Percentiles rank a stretch among this genome's conserved stretches.
Conservation (phyloP, 2,329 filamentous ascomycete species). For the Dryadomyces sulphureus region DNA sequence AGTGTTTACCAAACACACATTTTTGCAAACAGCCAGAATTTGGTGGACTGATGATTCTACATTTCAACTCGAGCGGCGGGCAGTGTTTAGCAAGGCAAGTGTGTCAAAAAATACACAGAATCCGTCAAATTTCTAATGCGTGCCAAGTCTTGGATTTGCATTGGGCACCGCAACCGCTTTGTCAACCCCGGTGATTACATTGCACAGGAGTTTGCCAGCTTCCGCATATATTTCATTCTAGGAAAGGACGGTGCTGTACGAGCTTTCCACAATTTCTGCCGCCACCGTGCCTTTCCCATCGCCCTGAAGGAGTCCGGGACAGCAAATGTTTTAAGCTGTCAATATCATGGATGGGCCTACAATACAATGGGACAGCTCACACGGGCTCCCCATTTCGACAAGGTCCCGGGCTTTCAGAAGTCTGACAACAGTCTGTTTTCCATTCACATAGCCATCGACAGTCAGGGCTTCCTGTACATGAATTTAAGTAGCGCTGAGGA, state of each 20-base stretch:
- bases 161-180: constrained; percentile 1
- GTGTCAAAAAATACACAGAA: neutral
- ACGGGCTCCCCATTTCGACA: constrained; percentile 3
- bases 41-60: neutral
- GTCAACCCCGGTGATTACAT: constrained; percentile 3
- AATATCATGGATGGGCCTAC: constrained; percentile 6
- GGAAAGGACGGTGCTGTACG: constrained; percentile 3
- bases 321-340: neutral
- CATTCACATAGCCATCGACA: neutral
- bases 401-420: neutral
- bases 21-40: neutral
- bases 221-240: constrained; percentile 1
- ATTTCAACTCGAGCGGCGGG: constrained; percentile 3
- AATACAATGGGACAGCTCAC: constrained; percentile 3
- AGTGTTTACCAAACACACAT: neutral
- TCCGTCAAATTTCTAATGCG: neutral
- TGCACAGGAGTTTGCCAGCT: neutral
- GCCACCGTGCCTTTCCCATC: constrained; percentile 3
- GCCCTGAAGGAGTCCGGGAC: neutral
- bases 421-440: neutral
- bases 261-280: constrained; percentile 4
- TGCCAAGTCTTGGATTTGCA: constrained; percentile 1
- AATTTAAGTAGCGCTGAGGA: neutral
- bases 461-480: constrained; percentile 1
- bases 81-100: constrained; percentile 3